These are phyloP conservation scores for Talinum fruticosum DNA, from an alignment of 148 eudicot species.

Conservation along the genomic window DNA sequence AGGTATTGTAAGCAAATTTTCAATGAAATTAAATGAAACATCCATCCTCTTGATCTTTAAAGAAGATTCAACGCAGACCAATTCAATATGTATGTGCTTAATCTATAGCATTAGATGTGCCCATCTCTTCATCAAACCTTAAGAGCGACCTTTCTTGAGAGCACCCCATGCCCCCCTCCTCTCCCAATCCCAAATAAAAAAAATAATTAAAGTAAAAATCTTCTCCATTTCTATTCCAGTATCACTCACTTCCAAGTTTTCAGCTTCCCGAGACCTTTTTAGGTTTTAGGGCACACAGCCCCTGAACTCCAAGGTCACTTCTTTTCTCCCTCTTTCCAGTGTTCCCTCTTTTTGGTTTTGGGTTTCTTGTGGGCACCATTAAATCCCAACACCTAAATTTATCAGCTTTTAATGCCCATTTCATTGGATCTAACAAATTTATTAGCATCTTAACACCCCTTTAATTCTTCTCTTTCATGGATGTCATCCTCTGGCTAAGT, in stretches of 20 bases:
- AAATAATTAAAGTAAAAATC: neutral
- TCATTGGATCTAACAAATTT: constrained; percentile 18
- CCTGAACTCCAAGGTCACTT: neutral
- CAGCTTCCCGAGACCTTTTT: neutral
- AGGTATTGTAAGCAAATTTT: too few relatives aligned
- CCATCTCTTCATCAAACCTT: neutral
- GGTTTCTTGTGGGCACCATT: constrained; percentile 11
- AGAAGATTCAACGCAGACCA: too few relatives aligned
- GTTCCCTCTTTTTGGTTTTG: neutral
- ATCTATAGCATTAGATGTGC: neutral
- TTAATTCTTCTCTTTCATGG: neutral
- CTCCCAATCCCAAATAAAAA: neutral
- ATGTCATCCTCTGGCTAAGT: constrained; percentile 12
- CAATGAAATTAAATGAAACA: too few relatives aligned
- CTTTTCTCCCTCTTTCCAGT: neutral
- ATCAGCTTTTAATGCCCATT: constrained; percentile 24
- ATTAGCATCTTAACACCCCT: neutral
- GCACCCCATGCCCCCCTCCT: neutral
- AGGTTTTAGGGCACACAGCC: constrained; percentile 1
- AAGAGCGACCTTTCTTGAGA: neutral
- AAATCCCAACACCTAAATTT: constrained; percentile 13
- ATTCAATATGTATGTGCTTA: neutral
- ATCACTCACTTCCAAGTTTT: neutral
- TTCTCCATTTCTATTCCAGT: constrained; percentile 3
- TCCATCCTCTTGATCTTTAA: too few relatives aligned